These are phyloP conservation scores for Termitomyces sp. DNA, from an alignment of 768 basidiomycete species.

Conservation along the genomic window DNA sequence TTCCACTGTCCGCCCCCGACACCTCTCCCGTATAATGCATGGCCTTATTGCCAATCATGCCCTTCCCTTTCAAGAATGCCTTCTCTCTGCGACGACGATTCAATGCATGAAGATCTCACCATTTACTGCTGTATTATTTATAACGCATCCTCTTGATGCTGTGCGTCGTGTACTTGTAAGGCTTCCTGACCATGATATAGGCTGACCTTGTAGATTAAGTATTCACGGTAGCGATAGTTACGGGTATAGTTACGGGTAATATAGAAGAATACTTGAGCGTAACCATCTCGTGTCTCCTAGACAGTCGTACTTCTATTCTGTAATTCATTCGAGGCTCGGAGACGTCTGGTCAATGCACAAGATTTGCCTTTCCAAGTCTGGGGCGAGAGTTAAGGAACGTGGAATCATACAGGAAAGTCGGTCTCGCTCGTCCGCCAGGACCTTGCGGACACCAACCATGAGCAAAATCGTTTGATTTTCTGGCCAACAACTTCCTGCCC, in stretches of 20 bases:
- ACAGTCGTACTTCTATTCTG: too few species aligned
- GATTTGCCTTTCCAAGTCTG: too few species aligned
- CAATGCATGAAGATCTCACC: neutral
- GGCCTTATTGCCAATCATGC: conserved; percentile 16
- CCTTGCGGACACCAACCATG: neutral
- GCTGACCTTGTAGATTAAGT: neutral
- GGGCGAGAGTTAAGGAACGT: neutral
- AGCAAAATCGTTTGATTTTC: neutral
- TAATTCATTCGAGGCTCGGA: too few species aligned
- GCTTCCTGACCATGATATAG: neutral
- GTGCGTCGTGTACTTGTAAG: conserved; percentile 7
- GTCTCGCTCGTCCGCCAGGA: neutral
- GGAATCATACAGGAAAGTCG: neutral
- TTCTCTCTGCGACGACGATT: neutral
- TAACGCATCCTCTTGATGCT: neutral
- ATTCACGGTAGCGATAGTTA: conserved; percentile 1
- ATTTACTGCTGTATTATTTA: neutral
- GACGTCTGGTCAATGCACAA: too few species aligned
- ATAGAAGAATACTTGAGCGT: neutral
- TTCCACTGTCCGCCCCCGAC: conserved; percentile 20
- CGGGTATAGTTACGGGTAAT: neutral
- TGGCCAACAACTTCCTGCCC: neutral
- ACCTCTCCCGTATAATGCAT: conserved; percentile 29
- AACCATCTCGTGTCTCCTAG: too few species aligned
- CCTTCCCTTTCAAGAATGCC: conserved; percentile 1